Percentiles rank a stretch among this genome's conserved stretches.
Conservation (phyloP, 352 stramenopile species). For the Phytopythium helicoides region DNA sequence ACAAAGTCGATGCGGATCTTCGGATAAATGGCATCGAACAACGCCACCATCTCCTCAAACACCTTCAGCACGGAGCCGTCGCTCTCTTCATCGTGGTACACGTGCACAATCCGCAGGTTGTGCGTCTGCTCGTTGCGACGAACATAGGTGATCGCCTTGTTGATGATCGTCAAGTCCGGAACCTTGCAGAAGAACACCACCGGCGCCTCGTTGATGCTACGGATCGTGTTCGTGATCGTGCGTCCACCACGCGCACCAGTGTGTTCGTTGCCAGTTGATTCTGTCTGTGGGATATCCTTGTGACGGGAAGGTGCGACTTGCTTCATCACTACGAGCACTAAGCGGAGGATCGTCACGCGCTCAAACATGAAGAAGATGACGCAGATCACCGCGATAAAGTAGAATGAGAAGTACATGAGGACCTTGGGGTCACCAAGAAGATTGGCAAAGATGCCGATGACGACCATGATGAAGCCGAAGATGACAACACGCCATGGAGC, state of each 20-base stretch:
- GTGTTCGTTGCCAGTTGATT: constrained; percentile 19
- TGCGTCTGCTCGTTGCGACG: constrained; percentile 84
- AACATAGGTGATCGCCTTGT: constrained; percentile 91
- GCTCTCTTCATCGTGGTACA: constrained; percentile 31
- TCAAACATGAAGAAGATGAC: constrained; percentile 58
- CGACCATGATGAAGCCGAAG: constrained; percentile 38
- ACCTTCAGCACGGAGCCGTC: constrained; percentile 10
- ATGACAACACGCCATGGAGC: too few species aligned
- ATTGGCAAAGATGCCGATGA: constrained; percentile 47
- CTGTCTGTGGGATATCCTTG: constrained; percentile 2
- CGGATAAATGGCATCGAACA: constrained; percentile 87
- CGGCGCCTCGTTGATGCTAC: constrained; percentile 44
- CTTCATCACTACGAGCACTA: constrained; percentile 30
- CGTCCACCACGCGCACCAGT: constrained; percentile 41
- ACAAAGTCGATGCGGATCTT: constrained; percentile 83
- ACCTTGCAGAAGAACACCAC: constrained; percentile 90
- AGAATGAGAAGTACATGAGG: constrained; percentile 56
- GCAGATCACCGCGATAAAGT: constrained; percentile 41
- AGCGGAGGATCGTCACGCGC: constrained; percentile 38
- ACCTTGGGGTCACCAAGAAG: constrained; percentile 37
- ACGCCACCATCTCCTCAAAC: constrained; percentile 41
- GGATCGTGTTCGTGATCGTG: constrained; percentile 43
- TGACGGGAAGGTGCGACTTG: constrained; percentile 28
- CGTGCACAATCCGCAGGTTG: constrained; percentile 82
- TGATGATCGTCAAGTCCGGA: constrained; percentile 82